These are phyloP conservation scores for Quillaja saponaria DNA, from an alignment of 306 rosid species.

Conservation along the genomic window DNA sequence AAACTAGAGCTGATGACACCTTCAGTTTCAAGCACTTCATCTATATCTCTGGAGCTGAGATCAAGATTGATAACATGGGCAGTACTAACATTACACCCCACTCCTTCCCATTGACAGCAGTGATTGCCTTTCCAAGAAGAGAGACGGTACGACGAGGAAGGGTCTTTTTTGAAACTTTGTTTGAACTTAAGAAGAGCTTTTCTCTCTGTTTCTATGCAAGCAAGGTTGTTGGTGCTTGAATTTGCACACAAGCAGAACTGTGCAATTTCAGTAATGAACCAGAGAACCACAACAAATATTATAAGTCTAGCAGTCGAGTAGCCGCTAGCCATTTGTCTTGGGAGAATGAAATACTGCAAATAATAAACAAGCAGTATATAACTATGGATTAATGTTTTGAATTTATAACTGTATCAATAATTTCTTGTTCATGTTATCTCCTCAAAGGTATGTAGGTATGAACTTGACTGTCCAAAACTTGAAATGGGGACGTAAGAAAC, in stretches of 20 bases:
- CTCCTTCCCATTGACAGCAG: conserved; percentile 9
- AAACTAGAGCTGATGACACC: background rate
- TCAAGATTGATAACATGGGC: background rate
- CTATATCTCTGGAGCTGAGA: background rate
- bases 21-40: background rate
- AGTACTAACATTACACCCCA: background rate
- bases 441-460: too few relatives aligned
- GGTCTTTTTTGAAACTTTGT: background rate
- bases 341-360: too few relatives aligned
- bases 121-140: conserved; percentile 7
- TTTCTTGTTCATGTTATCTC: too few relatives aligned
- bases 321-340: too few relatives aligned
- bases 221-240: background rate
- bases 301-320: too few relatives aligned
- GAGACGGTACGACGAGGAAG: background rate
- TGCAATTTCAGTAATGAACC: background rate
- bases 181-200: conserved; percentile 3
- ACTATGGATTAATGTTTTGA: too few relatives aligned
- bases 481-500: too few relatives aligned
- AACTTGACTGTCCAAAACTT: too few relatives aligned
- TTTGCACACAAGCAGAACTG: background rate
- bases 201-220: conserved; percentile 1
- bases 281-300: background rate
- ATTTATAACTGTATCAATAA: too few relatives aligned
- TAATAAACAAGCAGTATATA: too few relatives aligned